A percentile compares a stretch with the other conserved stretches of the same genome.
Evolutionary conservation across 176 grass and related monocot species (phyloP).

Genomic region (Urochloa ruziziensis): DNA sequence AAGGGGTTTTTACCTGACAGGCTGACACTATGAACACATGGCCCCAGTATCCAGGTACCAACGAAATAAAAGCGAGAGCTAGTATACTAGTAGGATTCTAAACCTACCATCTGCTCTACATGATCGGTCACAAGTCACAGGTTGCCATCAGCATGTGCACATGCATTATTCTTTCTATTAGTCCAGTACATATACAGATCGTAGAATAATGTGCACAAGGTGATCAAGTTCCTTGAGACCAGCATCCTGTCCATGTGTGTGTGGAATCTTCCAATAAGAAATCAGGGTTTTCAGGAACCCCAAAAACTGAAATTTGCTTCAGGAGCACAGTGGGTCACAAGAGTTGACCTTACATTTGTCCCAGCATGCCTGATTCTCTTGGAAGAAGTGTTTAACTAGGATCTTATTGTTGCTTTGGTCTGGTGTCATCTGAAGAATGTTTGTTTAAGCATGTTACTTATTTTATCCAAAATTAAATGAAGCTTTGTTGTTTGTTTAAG

Average conservation of each 20-base stretch:
- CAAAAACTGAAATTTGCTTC: conserved; percentile 26
- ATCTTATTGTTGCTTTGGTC: conserved; percentile 12
- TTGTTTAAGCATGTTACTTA: background rate
- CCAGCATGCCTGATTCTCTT: conserved; percentile 9
- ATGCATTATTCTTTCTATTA: conserved; percentile 20
- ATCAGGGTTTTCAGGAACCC: conserved; percentile 4
- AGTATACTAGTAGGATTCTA: conserved; percentile 24
- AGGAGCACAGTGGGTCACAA: background rate
- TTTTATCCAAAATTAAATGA: background rate
- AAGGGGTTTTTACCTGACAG: background rate
- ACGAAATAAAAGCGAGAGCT: conserved; percentile 8
- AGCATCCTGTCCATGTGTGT: conserved; percentile 34
- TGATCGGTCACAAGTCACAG: conserved; percentile 24
- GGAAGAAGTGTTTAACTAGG: conserved; percentile 11
- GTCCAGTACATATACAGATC: conserved; percentile 14
- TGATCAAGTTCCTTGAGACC: conserved; percentile 31
- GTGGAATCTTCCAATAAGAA: conserved; percentile 36
- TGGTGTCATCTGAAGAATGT: conserved; percentile 31
- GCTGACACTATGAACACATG: conserved; percentile 16
- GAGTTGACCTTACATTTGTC: conserved; percentile 43
- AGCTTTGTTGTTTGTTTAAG: conserved; percentile 17
- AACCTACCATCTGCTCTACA: conserved; percentile 25
- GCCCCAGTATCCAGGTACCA: background rate
- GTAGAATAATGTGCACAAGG: conserved; percentile 1
- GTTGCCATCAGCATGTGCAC: background rate